Base-by-base conservation (phyloP, 805 yeast genomes). In the Brettanomyces naardenensis region DNA sequence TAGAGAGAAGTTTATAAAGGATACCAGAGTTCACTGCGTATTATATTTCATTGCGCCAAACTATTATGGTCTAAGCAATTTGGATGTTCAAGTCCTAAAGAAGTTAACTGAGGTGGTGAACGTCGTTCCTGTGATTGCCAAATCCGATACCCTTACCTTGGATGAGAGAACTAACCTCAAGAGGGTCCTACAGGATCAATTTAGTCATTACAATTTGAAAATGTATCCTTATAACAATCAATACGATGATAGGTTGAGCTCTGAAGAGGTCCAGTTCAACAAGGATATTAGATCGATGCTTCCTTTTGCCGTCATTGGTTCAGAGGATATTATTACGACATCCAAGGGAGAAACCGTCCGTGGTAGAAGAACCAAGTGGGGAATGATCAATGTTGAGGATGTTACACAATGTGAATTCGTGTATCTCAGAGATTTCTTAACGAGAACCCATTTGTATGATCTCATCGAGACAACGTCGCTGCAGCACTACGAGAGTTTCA, bases 231-330 rank as follows among this genome's bases (percentile, higher is more conserved):
- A 74, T 58, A 94, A 86, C 56, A 51, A 48, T 40, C 33, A 47
- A 19, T 41, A 44, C 38, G 61, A 54, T 33, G 54, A 56, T 23
- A 53, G 47, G 25, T 66, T 80, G 50, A 73, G 76, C 38, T 82
- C 74, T 14, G 90, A 81, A 47, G 90, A 82, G 56, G 65, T 68
- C 47, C 87, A 80, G 54, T 68, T 83, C 52, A 83, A 83, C 54
- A 73, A 73, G 47, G 86, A 82, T 53, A 81, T 83, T 52, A 75
- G 81, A 63, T 71, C 78, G 10, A 69, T 83, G 52, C 73, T 89
- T 48, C 98, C 98, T 20, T 90, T 92, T 67, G 97, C 97, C 2
- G 78, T 90, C 28, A 87, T 89, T 40, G 98, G 97, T 31, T 81
- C 95, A 10, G 94, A 87, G 58, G 76, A 71, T 40, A 81, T 81